Conservation (phyloP, 805 yeast species). For the Diddensiella caesifluorescens region DNA sequence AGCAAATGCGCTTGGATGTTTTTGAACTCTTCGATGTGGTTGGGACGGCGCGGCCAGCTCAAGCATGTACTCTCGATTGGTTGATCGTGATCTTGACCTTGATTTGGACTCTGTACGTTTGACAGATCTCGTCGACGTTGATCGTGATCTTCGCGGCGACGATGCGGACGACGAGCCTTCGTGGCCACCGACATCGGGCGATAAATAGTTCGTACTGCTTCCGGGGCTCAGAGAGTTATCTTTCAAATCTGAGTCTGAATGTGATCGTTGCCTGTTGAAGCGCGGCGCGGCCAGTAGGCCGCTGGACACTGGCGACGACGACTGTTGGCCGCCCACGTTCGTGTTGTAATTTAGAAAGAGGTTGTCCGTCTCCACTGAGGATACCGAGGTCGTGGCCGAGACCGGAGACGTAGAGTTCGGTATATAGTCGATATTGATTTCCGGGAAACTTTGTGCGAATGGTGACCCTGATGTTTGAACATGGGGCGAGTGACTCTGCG, state of each 20-base stretch:
- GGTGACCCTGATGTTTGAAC: too few relatives aligned
- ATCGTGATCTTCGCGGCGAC: conserved; percentile 4
- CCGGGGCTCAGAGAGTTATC: conserved; percentile 5
- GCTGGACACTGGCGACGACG: background rate
- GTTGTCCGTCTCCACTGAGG: conserved; percentile 2
- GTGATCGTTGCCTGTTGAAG: conserved; percentile 10
- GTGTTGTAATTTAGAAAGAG: conserved; percentile 2
- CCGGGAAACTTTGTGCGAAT: too few relatives aligned
- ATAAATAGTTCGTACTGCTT: conserved; percentile 1
- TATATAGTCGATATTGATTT: background rate
- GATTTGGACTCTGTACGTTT: conserved; percentile 5
- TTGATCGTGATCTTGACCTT: conserved; percentile 9
- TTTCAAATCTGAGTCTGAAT: conserved; percentile 12
- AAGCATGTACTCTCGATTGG: conserved; percentile 49
- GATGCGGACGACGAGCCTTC: background rate
- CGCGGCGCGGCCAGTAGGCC: conserved; percentile 1
- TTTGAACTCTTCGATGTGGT: conserved; percentile 53
- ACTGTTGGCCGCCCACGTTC: background rate
- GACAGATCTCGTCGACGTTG: background rate
- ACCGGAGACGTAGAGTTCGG: background rate
- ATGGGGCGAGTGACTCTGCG: background rate
- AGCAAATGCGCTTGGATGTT: conserved; percentile 65
- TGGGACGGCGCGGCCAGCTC: conserved; percentile 59
- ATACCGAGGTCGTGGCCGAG: conserved; percentile 1
- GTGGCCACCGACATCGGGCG: conserved; percentile 2